Base-by-base conservation (phyloP, 345 rosid species). In the Lepidium sativum region DNA sequence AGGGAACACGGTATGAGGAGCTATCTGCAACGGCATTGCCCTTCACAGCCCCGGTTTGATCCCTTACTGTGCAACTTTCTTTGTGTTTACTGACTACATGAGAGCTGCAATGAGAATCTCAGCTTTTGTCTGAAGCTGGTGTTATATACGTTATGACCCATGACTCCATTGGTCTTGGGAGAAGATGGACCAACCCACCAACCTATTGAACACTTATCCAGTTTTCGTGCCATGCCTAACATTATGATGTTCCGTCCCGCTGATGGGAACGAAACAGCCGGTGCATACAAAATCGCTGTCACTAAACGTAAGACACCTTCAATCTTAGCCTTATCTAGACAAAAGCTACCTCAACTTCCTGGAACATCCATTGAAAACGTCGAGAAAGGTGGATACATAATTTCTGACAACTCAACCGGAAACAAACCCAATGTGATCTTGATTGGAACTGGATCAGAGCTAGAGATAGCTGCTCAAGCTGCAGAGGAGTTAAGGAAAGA, bases 161-260 rank as follows among this genome's bases (percentile, higher is more conserved):
- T 15, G 98, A 86, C 69, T 92, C 98, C 6, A 88, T 92, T 62
- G 98, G 98, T 67, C 92, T 92, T 15, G 98, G 98, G 98, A 63
- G 98, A 92, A 79, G 95, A 92, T 67, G 98, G 98, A 38, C 98
- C 95, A 15, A 92, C 98, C 66, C 98, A 89, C 75, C 98, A 92
- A 74, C 97, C 97, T 39, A 73, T 92, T 47, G 98, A 92, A 76
- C 97, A 92, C 72, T 13, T 92, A 70, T 92, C 95, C n/a, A 92
- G 98, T 70, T 89, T 92, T 86, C 92, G 98, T 34, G 98, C 97
- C 59, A 89, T 92, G 95, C 97, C 98, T 15, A 92, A 89, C 78
- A 65, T 85, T 52, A 65, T 92, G 66, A 92, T 92, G 98, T 76
- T 92, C 67, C 94, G 92, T 39, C 98, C 98, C 20, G 95, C 95